Evolutionary conservation across 306 rosid genomes (phyloP), one percentile per base, ranked within the genome.

Genomic region (Gleditsia sinensis): DNA sequence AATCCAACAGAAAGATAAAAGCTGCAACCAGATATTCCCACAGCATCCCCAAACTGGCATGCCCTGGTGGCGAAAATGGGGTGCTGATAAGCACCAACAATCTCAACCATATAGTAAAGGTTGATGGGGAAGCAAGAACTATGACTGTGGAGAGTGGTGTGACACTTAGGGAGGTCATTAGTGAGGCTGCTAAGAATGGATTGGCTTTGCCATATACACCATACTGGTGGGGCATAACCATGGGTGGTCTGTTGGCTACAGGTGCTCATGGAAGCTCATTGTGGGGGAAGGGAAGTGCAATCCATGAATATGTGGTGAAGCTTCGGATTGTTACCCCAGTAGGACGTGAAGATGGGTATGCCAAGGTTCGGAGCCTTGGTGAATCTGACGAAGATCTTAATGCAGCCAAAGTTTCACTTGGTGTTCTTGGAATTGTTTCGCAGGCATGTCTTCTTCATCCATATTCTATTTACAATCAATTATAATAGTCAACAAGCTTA

Each of bases 191-290:
- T n/a, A n/a, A n/a, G n/a, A n/a, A n/a, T n/a, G n/a, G n/a, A n/a
- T n/a, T n/a, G n/a, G n/a, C n/a, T n/a, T n/a, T n/a, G n/a, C n/a
- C n/a, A n/a, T 77, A 81, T 32, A 28, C 85, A 1, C 92, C 91
- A 0, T 90, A 90, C 28, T 90, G 96, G 96, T 88, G 89, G 91
- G 96, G 96, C 1, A 20, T 88, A 16, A 90, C 91, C 3, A 70
- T 88, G 11, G 96, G 96, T 0, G 92, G 96, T 4, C 56, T 88
- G 2, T n/a, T 90, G 49, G 80, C 85, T 3, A 88, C 88, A 0
- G 96, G 92, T 17, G 91, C 96, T 0, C 96, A 90, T 54, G 92
- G 92, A 1, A 87, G 96, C 54, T 67, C 94, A 0, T 45, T 89
- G 59, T 84, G 88, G 94, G 82, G 85, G 0, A 76, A 81, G 24